These are phyloP conservation scores for Chalciporus piperatus DNA, from an alignment of 768 basidiomycete genomes.

Conservation along the genomic window DNA sequence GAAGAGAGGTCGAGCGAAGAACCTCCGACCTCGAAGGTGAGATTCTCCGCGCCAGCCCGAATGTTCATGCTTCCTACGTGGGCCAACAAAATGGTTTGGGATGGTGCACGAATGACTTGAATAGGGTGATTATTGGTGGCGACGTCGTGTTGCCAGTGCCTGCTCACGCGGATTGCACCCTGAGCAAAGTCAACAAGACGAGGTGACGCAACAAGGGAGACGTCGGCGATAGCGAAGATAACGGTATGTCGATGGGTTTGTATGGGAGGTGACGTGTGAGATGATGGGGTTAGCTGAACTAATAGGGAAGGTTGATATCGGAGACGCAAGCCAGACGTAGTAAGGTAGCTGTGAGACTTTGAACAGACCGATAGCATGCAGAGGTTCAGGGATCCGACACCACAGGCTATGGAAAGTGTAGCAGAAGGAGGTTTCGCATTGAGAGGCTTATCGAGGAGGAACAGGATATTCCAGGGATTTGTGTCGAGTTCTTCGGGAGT, in stretches of 20 bases:
- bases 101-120: conserved; percentile 7
- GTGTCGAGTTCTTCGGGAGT: conserved; percentile 27
- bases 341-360: conserved; percentile 22
- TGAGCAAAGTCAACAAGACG: conserved; percentile 60
- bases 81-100: conserved; percentile 38
- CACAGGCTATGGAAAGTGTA: conserved; percentile 13
- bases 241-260: conserved; percentile 19
- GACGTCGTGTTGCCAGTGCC: conserved; percentile 26
- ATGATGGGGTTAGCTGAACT: conserved; percentile 8
- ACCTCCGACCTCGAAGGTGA: conserved; percentile 60
- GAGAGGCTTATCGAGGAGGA: conserved; percentile 10
- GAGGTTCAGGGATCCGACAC: conserved; percentile 17
- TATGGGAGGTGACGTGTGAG: conserved; percentile 13
- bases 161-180: conserved; percentile 49
- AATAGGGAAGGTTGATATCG: conserved; percentile 20
- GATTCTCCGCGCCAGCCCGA: conserved; percentile 68
- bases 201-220: conserved; percentile 48
- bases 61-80: conserved; percentile 45
- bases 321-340: conserved; percentile 24
- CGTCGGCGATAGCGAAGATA: conserved; percentile 39
- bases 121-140: background rate
- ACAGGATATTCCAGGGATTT: conserved; percentile 23
- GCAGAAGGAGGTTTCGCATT: conserved; percentile 4
- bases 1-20: conserved; percentile 25
- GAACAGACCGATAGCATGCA: conserved; percentile 20